Evolutionary conservation across 805 yeast genomes (phyloP), one percentile per base, ranked within the genome.

Genomic region (Kluyveromyces starmeri): DNA sequence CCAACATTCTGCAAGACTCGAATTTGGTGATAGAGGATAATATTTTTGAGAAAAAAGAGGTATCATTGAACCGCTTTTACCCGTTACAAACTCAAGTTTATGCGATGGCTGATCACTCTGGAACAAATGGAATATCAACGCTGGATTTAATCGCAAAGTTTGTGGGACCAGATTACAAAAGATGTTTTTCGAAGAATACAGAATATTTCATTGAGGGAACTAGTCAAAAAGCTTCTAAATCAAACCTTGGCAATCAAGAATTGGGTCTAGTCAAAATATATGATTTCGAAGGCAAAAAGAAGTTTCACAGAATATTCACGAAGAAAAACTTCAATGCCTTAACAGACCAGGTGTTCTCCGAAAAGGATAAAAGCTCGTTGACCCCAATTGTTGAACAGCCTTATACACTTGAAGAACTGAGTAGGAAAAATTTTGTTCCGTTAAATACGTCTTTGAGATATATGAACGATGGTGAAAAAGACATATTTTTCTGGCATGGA

Each of bases 211-310:
- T 72, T 3, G 68, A 68, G 13, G 65, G 58, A 4, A 61, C 58
- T 28, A 50, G 59, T 19, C 35, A 24, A 4, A 39, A 44, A 53
- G 16, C 38, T 50, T 37, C 37, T 50, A 22, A 21, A 12, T 14
- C 16, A 9, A 9, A 9, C 8, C 13, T 18, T 4, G 36, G 39
- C 51, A 29, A 60, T 51, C n/a, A n/a, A n/a, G 36, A 59, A 50
- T 39, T 54, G 55, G 38, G 61, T 2, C 60, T 84, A 9, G 67
- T 79, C 0, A 67, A 81, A 41, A 76, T 78, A 12, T 73, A 74
- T 39, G 94, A 83, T 48, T 75, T 75, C 44, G 76, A 74, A 39
- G 94, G 94, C 0, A 75, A 85, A 43, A 65, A 69, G 38, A 80
- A 83, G 48, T 82, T 75, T 44, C 83, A 73, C 54, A 64, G 94